Conservation (phyloP, 2,329 filamentous ascomycete genomes). For the Rhynchosporium secalis region DNA sequence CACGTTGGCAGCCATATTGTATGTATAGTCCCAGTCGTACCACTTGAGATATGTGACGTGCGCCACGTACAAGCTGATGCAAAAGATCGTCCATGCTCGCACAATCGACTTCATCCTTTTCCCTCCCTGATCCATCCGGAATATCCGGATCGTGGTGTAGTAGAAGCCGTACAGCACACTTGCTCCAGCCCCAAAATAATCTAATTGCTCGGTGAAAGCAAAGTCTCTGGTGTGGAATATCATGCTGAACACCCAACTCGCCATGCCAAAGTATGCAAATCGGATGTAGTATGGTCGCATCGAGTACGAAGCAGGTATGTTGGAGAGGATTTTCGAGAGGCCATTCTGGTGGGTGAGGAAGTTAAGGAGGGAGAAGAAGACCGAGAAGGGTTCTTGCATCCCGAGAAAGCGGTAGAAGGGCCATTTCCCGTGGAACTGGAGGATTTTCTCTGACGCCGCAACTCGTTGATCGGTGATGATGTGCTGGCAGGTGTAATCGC, state of each 20-base stretch:
- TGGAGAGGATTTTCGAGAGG: conserved; percentile 66
- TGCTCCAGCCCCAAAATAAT: conserved; percentile 93
- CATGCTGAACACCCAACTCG: conserved; percentile 84
- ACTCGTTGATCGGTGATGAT: conserved; percentile 76
- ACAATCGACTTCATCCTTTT: conserved; percentile 50
- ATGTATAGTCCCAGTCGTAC: conserved; percentile 90
- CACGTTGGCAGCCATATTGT: conserved; percentile 97
- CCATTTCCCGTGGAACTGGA: conserved; percentile 99
- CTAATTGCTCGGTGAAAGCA: conserved; percentile 81
- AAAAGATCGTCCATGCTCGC: conserved; percentile 74
- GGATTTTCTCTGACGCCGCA: conserved; percentile 63
- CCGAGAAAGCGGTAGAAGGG: conserved; percentile 88
- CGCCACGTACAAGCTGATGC: conserved; percentile 66
- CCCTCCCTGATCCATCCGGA: conserved; percentile 68
- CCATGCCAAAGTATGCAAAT: conserved; percentile 79
- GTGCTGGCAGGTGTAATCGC: conserved; percentile 97
- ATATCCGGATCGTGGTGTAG: conserved; percentile 78
- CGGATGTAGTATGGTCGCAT: conserved; percentile 77
- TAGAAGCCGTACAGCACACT: conserved; percentile 90
- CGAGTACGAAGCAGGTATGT: conserved; percentile 71
- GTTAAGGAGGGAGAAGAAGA: conserved; percentile 92
- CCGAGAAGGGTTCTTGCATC: conserved; percentile 92
- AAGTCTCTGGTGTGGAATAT: conserved; percentile 94
- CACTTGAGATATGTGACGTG: conserved; percentile 85
- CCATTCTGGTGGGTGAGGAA: conserved; percentile 81